phyloP scores from a whole-genome alignment of 352 stramenopile genomes.

The Pythium volutum region DNA sequence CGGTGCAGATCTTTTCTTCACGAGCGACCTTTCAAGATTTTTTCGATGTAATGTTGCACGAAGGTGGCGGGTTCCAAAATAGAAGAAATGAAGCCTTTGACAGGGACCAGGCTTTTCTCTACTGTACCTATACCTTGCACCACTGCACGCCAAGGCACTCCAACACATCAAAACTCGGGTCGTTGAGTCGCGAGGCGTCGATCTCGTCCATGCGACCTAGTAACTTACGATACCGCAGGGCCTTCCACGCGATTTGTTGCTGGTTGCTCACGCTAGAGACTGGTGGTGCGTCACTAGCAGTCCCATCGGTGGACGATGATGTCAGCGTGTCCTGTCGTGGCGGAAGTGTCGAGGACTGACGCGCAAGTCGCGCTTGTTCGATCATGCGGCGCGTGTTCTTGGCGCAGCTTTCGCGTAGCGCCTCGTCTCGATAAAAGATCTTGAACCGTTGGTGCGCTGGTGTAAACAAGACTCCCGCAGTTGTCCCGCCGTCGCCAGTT shows the following conservation, averaged over 20 bases:
- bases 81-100: neutral
- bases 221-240: slow-evolving; percentile 36
- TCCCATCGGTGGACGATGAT: neutral
- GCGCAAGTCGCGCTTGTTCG: slow-evolving; percentile 11
- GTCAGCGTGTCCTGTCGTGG: neutral
- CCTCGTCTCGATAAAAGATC: slow-evolving; percentile 32
- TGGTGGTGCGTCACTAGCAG: no score
- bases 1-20: neutral
- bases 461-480: no score
- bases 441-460: slow-evolving; percentile 18
- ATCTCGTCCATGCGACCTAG: slow-evolving; percentile 26
- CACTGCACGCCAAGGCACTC: slow-evolving; percentile 29
- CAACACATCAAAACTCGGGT: slow-evolving; percentile 38
- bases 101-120: neutral
- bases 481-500: no score
- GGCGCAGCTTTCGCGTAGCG: slow-evolving; percentile 23
- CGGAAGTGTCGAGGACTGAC: neutral
- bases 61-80: slow-evolving; percentile 6
- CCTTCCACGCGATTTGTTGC: slow-evolving; percentile 32
- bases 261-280: slow-evolving; percentile 15
- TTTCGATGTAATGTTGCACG: slow-evolving; percentile 8
- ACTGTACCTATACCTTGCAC: slow-evolving; percentile 19
- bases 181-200: slow-evolving; percentile 25
- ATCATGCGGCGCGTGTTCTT: slow-evolving; percentile 34
- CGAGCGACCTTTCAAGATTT: slow-evolving; percentile 9